Evolutionary conservation across 768 basidiomycete genomes (phyloP), one percentile per base, ranked within the genome.

Genomic region (Termitomyces sp.): DNA sequence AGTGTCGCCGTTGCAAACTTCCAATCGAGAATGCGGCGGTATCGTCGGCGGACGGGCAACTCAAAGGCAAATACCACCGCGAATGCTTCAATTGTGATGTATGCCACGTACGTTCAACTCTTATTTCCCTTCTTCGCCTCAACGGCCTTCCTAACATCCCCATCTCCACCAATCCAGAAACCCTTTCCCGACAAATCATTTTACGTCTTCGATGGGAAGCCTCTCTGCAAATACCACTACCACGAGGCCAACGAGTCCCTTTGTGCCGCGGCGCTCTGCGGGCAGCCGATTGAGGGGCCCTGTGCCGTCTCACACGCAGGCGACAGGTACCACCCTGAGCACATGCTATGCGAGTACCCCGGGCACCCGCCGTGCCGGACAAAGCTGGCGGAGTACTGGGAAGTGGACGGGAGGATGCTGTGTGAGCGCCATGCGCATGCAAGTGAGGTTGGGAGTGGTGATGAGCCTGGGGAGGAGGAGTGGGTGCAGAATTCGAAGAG

Each of bases 61-160:
- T 98, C 46, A 95, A 95, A 71, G 95, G 95, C 58, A 98, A 98
- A 70, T 96, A 95, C 71, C 95, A 96, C 67, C 83, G 84, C 57
- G 85, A 86, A 38, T 98, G 95, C 73, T 98, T 98, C 69, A 92
- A 87, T 63, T 98, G 95, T 72, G 78, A 84, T 59, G 82, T 76
- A 3, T 97, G 95, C 72, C 83, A 90, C 66, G 89, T 90, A 69
- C 57, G 57, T 54, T 19, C 35, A 31, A 41, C 14, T 27, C 21
- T 45, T 49, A 56, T 46, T 32, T 34, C 35, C 32, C 34, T 55
- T 54, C 56, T 50, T 52, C 40, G 40, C 23, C 14, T 31, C 25
- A 25, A 59, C 32, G 10, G 5, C 34, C 23, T 23, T 4, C 16
- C 59, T 46, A 27, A 51, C 27, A 35, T 47, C 31, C 19, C 48